A percentile compares a stretch with the other conserved stretches of the same genome.
Conservation (phyloP, 2,329 filamentous ascomycete species). For the Botrytis paeoniae region DNA sequence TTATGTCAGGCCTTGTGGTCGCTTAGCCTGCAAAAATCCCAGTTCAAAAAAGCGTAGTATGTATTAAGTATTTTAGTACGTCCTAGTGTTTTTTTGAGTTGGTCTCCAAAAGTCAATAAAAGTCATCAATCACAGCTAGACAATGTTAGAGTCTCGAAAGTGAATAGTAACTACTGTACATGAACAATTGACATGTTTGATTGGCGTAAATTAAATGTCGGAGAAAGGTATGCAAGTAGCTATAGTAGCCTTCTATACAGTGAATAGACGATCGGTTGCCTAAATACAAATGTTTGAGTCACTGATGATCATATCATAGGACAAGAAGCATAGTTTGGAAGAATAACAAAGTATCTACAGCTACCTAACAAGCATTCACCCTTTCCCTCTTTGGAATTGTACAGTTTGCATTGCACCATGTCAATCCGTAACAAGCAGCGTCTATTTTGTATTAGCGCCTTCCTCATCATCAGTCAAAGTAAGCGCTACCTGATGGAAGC, state of each 20-base stretch:
- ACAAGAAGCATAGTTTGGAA: neutral
- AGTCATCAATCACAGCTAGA: neutral
- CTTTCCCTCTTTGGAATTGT: neutral
- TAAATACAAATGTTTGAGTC: neutral
- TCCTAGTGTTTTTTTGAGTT: neutral
- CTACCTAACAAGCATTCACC: neutral
- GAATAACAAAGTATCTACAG: neutral
- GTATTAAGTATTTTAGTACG: neutral
- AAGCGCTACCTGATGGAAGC: neutral
- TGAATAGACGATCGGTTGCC: neutral
- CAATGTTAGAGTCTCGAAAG: neutral
- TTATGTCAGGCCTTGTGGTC: conserved; percentile 15
- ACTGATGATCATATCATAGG: neutral
- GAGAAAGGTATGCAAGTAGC: neutral
- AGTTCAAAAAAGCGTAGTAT: neutral
- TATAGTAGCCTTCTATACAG: neutral
- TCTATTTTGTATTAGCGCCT: neutral
- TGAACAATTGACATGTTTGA: neutral
- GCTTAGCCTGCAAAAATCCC: neutral
- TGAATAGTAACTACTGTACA: neutral
- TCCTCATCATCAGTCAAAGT: neutral
- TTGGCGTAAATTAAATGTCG: neutral
- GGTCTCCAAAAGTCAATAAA: neutral
- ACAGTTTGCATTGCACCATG: neutral
- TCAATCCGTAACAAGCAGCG: neutral